Evolutionary conservation across 2,329 filamentous ascomycete genomes (phyloP), one percentile per base, ranked within the genome.

Genomic region (Hymenoscyphus fraxineus): DNA sequence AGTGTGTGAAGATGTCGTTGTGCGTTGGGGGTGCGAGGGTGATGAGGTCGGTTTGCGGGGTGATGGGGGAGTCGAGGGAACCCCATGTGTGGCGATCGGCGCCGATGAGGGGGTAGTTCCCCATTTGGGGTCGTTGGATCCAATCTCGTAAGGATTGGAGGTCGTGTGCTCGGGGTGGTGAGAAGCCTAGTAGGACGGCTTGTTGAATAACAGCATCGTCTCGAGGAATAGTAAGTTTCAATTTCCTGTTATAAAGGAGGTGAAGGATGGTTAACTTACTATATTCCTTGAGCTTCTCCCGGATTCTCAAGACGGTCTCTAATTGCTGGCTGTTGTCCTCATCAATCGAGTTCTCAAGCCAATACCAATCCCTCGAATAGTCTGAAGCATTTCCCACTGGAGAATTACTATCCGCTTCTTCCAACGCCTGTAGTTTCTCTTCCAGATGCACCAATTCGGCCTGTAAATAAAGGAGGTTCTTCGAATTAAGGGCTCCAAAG

Each of bases 321-420:
- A 56, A 56, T 41, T 61, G 63, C n/a, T 55, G 27, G 9, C 31
- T n/a, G 22, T 61, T 55, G 9, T 22, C 31, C 5, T 64, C 59
- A 15, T 39, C 39, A n/a, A 7, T n/a, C 0, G 63, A 61, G 31
- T 35, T 44, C 1, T 57, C 60, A 4, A 64, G 59, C 63, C 63
- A 64, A 31, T 64, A 64, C 63, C 63, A 64, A 44, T 64, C 63
- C 58, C 54, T 62, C 12, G 63, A 47, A 56, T 61, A 64, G 2
- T 38, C 16, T 19, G 51, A 57, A 16, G 32, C 3, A 55, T 59
- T 61, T 9, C 63, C 63, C 4, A 32, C 54, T 6, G 2, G 6
- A 5, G 38, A 31, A 2, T 1, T 31, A 2, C 47, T 58, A 35
- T 61, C 59, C 3, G 1, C 10, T 12, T n/a, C 13, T 54, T 64